A percentile compares a stretch with the other conserved stretches of the same genome.
Evolutionary conservation across 177 flowering plant species (phyloP).

Genomic region (Vitis hybrid): DNA sequence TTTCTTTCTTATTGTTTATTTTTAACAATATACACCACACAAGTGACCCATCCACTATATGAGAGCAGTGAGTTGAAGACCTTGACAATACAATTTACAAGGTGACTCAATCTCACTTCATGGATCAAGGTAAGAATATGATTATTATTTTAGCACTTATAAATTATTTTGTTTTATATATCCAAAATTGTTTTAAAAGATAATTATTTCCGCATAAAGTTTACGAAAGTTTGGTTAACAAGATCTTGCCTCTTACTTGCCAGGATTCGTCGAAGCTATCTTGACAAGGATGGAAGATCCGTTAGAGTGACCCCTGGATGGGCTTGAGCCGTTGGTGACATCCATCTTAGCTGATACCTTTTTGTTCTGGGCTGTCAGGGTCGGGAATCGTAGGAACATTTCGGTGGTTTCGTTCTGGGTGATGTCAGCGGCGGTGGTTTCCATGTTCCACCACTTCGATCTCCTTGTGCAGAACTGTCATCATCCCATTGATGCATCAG

Average conservation of each 20-base stretch:
- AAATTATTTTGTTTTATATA: too few relatives aligned
- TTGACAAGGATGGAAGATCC: constrained; percentile 28
- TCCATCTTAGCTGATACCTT: constrained; percentile 21
- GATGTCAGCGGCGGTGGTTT: constrained; percentile 26
- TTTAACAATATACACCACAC: too few relatives aligned
- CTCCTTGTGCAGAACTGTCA: constrained; percentile 15
- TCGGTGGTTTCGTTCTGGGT: constrained; percentile 29
- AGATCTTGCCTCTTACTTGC: constrained; percentile 14
- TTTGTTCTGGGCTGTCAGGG: constrained; percentile 14
- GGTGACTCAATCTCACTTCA: too few relatives aligned
- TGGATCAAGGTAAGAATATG: too few relatives aligned
- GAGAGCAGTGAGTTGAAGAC: too few relatives aligned
- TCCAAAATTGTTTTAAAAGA: too few relatives aligned
- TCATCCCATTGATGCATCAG: constrained; percentile 16
- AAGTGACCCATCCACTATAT: too few relatives aligned
- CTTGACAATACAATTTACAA: too few relatives aligned
- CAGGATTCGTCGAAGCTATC: constrained; percentile 24
- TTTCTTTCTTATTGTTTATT: too few relatives aligned
- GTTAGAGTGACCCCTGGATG: constrained; percentile 26
- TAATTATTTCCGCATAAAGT: too few relatives aligned
- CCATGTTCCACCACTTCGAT: constrained; percentile 18
- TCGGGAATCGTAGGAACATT: constrained; percentile 30
- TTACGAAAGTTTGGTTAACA: too few relatives aligned
- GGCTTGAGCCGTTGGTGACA: constrained; percentile 18
- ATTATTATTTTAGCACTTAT: too few relatives aligned